phyloP scores from a whole-genome alignment of 345 rosid genomes.

The Lepidium didymum region DNA sequence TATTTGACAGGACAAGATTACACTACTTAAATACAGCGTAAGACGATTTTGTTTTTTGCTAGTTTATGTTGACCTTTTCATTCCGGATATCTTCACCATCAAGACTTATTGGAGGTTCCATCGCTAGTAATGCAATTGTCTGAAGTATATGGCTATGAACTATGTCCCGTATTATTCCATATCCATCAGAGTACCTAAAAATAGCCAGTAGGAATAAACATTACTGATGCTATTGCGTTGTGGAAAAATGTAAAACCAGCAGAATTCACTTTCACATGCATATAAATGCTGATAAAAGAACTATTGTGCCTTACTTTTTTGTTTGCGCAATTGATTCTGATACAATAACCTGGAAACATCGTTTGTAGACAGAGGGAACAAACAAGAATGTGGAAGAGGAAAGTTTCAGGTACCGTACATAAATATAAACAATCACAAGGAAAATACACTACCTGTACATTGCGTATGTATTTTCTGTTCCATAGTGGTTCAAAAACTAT shows the following conservation, averaged over 20 bases:
- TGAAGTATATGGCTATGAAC: slow-evolving; percentile 74
- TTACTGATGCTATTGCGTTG: neutral
- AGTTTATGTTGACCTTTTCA: slow-evolving; percentile 46
- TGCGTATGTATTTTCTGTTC: slow-evolving; percentile 59
- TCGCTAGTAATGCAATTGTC: slow-evolving; percentile 69
- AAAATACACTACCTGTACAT: slow-evolving; percentile 43
- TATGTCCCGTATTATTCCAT: slow-evolving; percentile 68
- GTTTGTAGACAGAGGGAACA: slow-evolving; percentile 14
- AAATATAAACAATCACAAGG: neutral
- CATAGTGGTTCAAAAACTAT: slow-evolving; percentile 74
- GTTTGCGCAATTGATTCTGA: slow-evolving; percentile 44
- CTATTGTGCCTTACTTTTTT: slow-evolving; percentile 34
- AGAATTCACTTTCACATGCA: neutral
- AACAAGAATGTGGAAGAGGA: neutral
- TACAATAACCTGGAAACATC: slow-evolving; percentile 47
- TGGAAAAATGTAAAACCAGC: neutral
- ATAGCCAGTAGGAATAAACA: neutral
- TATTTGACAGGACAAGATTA: slow-evolving; percentile 1
- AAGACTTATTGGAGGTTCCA: slow-evolving; percentile 80
- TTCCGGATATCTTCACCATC: slow-evolving; percentile 78
- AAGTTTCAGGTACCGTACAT: neutral
- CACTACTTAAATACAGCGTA: neutral
- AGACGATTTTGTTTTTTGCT: neutral
- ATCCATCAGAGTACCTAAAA: slow-evolving; percentile 62
- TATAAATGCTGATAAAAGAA: neutral